Evolutionary conservation across 805 yeast species (phyloP), one percentile per base, ranked within the genome.

Genomic region (Metschnikowia shivogae): DNA sequence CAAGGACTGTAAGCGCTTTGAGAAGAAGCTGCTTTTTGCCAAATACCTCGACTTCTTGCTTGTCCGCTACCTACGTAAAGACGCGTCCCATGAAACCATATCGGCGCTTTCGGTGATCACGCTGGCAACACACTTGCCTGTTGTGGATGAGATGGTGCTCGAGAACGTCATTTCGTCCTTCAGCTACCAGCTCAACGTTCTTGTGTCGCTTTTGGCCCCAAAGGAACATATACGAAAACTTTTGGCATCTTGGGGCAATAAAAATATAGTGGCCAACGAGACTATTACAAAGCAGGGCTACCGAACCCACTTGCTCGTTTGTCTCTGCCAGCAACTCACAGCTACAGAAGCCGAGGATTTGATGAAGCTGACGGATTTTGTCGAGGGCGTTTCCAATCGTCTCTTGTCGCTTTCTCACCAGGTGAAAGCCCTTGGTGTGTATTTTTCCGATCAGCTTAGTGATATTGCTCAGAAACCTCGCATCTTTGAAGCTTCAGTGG

Each of bases 361-460:
- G 1, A 58, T 79, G 4, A 59, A 55, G 10, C 63, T 71, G 7
- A 43, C 63, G 2, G 43, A 42, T 0, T 82, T 83, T 53, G 58
- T 83, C 12, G 57, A 66, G 20, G 72, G 79, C 0, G 68, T 85
- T n/a, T 74, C 85, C 0, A 63, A 70, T 41, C 67, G 83, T 31
- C 65, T 85, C n/a, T 72, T 70, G 22, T 76, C 84, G 0, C 69
- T 70, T 36, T 70, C 79, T 1, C 54, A 60, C 1, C 58, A 55
- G n/a, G 62, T 73, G 1, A 72, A 86, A 44, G 56, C 68, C 11
- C 60, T 82, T 28, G 89, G 82, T 0, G 77, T 84, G 60, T 55
- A 74, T 12, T 59, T 84, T 6, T 87, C 86, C 1, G 84, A 82
- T 54, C 56, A 59, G 12, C 57, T 78, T 1, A 70, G 77, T 50